Evolutionary conservation across 2,329 filamentous ascomycete genomes (phyloP).

Genomic region (Calonectria pauciramosa): DNA sequence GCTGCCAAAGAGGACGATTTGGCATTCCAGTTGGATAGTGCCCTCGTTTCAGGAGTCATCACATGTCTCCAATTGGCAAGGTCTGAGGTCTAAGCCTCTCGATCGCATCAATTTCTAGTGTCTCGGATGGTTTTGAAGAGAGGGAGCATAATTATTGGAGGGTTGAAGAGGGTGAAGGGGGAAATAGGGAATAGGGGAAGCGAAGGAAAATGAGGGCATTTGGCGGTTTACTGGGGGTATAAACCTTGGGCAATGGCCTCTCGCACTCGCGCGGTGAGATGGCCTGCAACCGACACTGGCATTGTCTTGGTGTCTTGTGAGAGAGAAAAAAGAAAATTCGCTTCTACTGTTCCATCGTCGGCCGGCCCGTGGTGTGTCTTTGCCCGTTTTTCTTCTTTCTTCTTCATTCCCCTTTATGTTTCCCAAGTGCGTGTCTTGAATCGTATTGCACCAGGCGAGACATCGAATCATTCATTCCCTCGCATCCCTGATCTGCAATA

Average conservation of each 20-base stretch:
- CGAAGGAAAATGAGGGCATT: conserved; percentile 19
- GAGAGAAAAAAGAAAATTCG: neutral
- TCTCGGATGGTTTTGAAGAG: conserved; percentile 27
- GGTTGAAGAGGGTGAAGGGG: neutral
- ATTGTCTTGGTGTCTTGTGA: neutral
- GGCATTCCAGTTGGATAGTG: conserved; percentile 12
- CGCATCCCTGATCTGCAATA: neutral
- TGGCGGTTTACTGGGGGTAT: conserved; percentile 17
- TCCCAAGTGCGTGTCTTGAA: neutral
- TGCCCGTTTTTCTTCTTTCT: neutral
- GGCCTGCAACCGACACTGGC: neutral
- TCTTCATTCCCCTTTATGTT: neutral
- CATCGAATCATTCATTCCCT: conserved; percentile 1
- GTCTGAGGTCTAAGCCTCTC: conserved; percentile 22
- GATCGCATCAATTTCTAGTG: conserved; percentile 16
- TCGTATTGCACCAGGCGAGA: neutral
- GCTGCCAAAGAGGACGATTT: conserved; percentile 1
- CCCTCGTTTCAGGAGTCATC: conserved; percentile 24
- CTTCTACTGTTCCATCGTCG: conserved; percentile 1
- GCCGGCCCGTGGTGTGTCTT: conserved; percentile 4
- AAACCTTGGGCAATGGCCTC: conserved; percentile 9
- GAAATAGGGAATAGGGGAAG: conserved; percentile 8
- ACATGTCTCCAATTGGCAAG: conserved; percentile 4
- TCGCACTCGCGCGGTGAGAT: neutral
- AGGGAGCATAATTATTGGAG: conserved; percentile 24